Evolutionary conservation across 352 stramenopile species (phyloP), one percentile per base, ranked within the genome.

Genomic region (Pythium periplocum): DNA sequence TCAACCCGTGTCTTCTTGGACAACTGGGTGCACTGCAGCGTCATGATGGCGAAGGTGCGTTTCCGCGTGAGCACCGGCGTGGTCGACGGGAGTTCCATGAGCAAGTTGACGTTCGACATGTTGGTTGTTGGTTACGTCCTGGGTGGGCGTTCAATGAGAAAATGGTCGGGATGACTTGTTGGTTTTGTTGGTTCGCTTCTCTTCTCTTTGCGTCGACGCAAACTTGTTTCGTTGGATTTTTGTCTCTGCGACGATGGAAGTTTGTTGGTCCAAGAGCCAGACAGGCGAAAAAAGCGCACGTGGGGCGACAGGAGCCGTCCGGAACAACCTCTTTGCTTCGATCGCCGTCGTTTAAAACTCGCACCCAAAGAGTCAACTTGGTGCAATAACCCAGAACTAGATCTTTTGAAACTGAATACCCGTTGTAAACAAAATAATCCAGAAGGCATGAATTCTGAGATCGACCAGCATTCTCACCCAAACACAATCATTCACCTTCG

Each of bases 241-340:
- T 45, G 48, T 53, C 39, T 7, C 26, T 6, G 31, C 42, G 51
- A 34, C 17, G 33, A 11, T 17, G 35, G 45, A 61, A 53, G 38
- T n/a, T 42, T 35, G 6, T 8, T 35, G 31, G 51, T 34, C 45
- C 42, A 35, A 43, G 54, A 32, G 40, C 51, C 54, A 61, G 47
- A 61, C 42, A 61, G 42, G 42, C 51, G 52, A 43, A 61, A 11
- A 43, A 43, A 61, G 47, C 46, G 40, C 54, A 61, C 38, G 43
- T 35, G 10, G 17, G 5, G 6, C 42, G 43, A 4, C 40, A 45
- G n/a, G 45, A 26, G 17, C 17, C 17, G 17, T 26, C 17, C 17
- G 17, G 17, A 26, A 26, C 17, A 26, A 26, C 17, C 17, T 26
- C 17, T 26, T 26, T 26, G 17, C 17, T 26, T 26, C 17, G 17